Evolutionary conservation across 371 early-diverging fungal genomes (phyloP), one percentile per base, ranked within the genome.

Genomic region (Parasitella parasitica): DNA sequence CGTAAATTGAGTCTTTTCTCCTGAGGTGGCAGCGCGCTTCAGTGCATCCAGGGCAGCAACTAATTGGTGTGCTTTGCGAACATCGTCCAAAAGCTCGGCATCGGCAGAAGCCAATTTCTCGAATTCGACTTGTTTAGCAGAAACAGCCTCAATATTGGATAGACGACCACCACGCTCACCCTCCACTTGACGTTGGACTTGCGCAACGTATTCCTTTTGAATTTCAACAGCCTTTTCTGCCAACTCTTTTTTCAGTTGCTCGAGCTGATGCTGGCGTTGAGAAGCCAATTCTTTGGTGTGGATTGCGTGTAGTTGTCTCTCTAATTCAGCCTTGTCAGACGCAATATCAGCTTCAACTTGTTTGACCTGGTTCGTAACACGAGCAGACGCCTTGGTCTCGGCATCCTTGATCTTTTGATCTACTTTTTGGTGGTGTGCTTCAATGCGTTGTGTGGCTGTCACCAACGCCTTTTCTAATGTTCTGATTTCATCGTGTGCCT

Each of bases 151-250:
- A 32, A 97, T 73, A 24, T 89, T 81, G 3, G 96, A 92, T 57
- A 98, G 78, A 27, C 97, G 90, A 20, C 96, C 95, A 36, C 89
- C 89, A 41, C 97, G 91, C 78, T 97, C 98, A 32, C 80, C 74
- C 61, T 97, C 98, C 2, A 97, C 93, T 36, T 89, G 82, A 16
- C 82, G 77, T 59, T 88, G 86, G 63, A 94, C 88, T 69, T 93
- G 85, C 11, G 86, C 80, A 22, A 79, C 72, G 76, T 83, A 87
- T 18, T 81, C 74, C 12, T 82, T 75, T 64, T 86, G 83, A 64
- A 86, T 73, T 30, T 80, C 80, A 22, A 77, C 65, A 9, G 81
- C 83, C 50, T 86, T 85, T 50, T 75, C 70, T 64, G 73, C 56
- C 48, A 86, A 62, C 58, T 78, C 82, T 6, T 67, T 61, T 48